phyloP scores from a whole-genome alignment of 23 red algal species.

The Chondrus crispus region DNA sequence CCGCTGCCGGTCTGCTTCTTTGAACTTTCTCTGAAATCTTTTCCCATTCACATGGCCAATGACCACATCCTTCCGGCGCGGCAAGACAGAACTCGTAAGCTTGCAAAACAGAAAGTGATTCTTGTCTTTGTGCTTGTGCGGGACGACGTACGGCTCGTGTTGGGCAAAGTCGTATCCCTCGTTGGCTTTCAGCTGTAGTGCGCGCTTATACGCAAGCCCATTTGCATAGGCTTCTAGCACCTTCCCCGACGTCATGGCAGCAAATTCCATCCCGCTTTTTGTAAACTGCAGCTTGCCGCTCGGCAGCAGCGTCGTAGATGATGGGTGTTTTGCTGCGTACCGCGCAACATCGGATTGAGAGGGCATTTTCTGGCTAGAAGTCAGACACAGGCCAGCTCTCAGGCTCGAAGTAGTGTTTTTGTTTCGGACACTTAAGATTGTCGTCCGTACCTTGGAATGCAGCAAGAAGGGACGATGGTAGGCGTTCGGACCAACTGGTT shows the following conservation, averaged over 20 bases:
- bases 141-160: slow-evolving; percentile 34
- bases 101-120: slow-evolving; percentile 60
- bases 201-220: slow-evolving; percentile 23
- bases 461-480: too few relatives aligned
- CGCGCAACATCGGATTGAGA: not conserved
- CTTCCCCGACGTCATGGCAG: not conserved
- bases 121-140: slow-evolving; percentile 15
- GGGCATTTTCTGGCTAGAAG: not conserved
- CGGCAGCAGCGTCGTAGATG: not conserved
- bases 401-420: too few relatives aligned
- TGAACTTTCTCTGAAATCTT: not conserved
- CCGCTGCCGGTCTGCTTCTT: not conserved
- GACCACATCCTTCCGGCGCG: slow-evolving; percentile 6
- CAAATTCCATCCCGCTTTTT: slow-evolving; percentile 46
- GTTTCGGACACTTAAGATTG: too few relatives aligned
- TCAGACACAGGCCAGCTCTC: too few relatives aligned
- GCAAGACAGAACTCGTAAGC: slow-evolving; percentile 5
- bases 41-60: slow-evolving; percentile 24
- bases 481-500: too few relatives aligned
- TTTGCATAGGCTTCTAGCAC: slow-evolving; percentile 11
- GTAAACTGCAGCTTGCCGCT: slow-evolving; percentile 47
- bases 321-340: slow-evolving; percentile 18
- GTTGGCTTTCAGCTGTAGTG: not conserved
- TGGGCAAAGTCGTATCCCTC: slow-evolving; percentile 56
- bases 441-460: too few relatives aligned